phyloP scores from a whole-genome alignment of 116 monocot genomes.

The Cymodocea nodosa region DNA sequence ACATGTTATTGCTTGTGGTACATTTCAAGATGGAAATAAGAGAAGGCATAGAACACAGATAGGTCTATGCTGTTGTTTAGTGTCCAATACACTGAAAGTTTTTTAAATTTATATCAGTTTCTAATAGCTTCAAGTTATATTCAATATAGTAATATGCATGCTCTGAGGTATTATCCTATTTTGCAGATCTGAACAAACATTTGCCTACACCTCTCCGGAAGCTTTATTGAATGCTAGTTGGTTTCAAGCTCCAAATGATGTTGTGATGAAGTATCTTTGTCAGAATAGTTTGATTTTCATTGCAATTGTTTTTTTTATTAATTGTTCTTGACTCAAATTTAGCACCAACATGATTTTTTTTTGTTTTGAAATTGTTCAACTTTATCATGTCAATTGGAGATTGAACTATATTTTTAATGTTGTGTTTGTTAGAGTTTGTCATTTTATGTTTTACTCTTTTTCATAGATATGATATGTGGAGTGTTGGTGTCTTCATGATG shows the following conservation, averaged over 20 bases:
- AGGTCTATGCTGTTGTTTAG: no score
- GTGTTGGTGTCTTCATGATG: conserved; percentile 82
- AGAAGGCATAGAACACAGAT: no score
- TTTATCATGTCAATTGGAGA: background rate
- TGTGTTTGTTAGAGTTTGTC: no score
- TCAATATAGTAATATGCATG: background rate
- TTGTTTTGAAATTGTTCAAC: background rate
- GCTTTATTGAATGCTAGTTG: conserved; percentile 80
- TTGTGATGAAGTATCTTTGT: conserved; percentile 39
- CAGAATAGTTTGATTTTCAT: background rate
- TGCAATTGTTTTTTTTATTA: background rate
- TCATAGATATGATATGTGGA: conserved; percentile 92
- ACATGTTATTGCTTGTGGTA: no score
- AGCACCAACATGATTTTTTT: no score
- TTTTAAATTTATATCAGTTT: no score
- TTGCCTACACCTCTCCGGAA: conserved; percentile 84
- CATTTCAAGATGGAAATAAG: no score
- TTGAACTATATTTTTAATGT: background rate
- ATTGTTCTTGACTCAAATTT: background rate
- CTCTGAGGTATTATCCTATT: background rate
- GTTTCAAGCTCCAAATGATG: conserved; percentile 45
- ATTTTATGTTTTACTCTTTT: conserved; percentile 4
- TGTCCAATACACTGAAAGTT: no score
- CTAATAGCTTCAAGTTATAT: no score
- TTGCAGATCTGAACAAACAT: conserved; percentile 71